These are phyloP conservation scores for Begonia masoniana DNA, from an alignment of 306 rosid genomes.

Conservation along the genomic window DNA sequence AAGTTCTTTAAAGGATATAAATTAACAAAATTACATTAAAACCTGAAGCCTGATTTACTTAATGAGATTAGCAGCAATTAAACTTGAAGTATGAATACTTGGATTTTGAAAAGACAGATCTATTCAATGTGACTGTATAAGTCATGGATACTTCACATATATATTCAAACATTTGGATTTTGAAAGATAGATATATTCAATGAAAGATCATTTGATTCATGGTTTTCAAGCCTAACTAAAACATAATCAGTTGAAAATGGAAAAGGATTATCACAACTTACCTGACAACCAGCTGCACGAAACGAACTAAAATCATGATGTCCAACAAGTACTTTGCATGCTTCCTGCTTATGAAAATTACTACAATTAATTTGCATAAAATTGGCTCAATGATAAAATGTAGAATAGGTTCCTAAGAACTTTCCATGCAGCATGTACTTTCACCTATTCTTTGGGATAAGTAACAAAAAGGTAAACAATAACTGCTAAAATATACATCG, in stretches of 20 bases:
- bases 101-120: neutral
- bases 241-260: neutral
- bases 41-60: neutral
- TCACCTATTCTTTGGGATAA: too few relatives aligned
- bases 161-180: neutral
- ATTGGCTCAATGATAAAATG: neutral
- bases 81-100: neutral
- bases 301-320: constrained; percentile 95
- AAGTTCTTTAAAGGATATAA: neutral
- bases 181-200: neutral
- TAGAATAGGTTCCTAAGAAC: neutral
- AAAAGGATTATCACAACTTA: constrained; percentile 13
- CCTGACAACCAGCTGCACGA: constrained; percentile 95
- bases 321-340: constrained; percentile 79
- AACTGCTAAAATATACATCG: too few relatives aligned
- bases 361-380: neutral
- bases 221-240: neutral
- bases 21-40: neutral
- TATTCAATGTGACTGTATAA: too few relatives aligned
- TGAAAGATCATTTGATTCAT: neutral
- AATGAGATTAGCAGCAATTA: neutral
- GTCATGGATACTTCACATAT: neutral
- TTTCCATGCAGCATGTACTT: too few relatives aligned
- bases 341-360: constrained; percentile 37
- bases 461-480: too few relatives aligned